Percentiles rank a stretch among this genome's conserved stretches.
Conservation (phyloP, 2,329 filamentous ascomycete species). For the Achaetomium macrosporum region DNA sequence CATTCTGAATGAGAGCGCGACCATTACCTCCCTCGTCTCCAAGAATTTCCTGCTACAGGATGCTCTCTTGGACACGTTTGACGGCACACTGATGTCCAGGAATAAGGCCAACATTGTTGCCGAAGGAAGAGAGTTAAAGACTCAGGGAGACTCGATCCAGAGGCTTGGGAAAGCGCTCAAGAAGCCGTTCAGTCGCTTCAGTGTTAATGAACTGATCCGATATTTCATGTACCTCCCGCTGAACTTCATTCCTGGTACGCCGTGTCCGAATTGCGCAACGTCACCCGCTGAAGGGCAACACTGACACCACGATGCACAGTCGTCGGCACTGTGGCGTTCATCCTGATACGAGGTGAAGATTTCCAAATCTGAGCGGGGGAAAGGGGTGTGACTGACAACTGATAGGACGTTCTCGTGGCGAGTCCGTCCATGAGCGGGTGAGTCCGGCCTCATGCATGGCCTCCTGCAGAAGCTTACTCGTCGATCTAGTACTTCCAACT, state of each 20-base stretch:
- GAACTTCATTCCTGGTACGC: slow-evolving; percentile 74
- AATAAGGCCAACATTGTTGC: slow-evolving; percentile 58
- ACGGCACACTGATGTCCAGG: slow-evolving; percentile 57
- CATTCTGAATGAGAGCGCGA: slow-evolving; percentile 57
- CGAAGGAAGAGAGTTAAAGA: slow-evolving; percentile 67
- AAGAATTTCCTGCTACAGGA: slow-evolving; percentile 74
- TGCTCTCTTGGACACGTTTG: slow-evolving; percentile 81
- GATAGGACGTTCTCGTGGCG: slow-evolving; percentile 43
- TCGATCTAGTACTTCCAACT: slow-evolving; percentile 77
- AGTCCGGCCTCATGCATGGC: slow-evolving; percentile 24
- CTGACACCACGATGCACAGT: slow-evolving; percentile 36
- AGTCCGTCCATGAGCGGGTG: slow-evolving; percentile 49
- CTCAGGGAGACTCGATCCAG: slow-evolving; percentile 50
- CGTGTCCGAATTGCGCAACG: neutral
- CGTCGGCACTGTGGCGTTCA: slow-evolving; percentile 75
- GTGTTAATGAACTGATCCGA: slow-evolving; percentile 60
- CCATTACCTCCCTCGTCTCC: slow-evolving; percentile 51
- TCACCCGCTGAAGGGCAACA: neutral
- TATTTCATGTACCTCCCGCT: slow-evolving; percentile 84
- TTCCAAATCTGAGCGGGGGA: neutral
- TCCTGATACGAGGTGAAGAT: slow-evolving; percentile 62
- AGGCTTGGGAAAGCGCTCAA: slow-evolving; percentile 54
- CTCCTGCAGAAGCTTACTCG: slow-evolving; percentile 39
- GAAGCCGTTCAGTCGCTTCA: slow-evolving; percentile 51
- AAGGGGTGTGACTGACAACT: slow-evolving; percentile 14